phyloP scores from a whole-genome alignment of 2,329 filamentous ascomycete genomes.

The Venturia nashicola region DNA sequence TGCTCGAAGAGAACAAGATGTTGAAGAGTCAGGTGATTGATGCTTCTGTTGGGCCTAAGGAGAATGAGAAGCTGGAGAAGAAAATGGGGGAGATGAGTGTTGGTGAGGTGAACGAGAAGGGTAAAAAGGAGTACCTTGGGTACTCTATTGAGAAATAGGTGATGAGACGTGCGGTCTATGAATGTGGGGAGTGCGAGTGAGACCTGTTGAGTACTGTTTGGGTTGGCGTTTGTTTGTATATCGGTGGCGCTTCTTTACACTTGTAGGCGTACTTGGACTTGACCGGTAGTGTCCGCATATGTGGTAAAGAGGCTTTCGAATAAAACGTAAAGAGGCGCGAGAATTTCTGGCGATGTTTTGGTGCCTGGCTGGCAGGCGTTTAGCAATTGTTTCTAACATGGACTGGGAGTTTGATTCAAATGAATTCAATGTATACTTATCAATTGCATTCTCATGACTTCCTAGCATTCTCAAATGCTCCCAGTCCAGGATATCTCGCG shows the following conservation, averaged over 20 bases:
- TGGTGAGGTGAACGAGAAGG: neutral
- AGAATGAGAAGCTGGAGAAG: neutral
- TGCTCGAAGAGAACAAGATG: neutral
- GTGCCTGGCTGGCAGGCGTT: neutral
- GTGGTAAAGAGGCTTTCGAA: neutral
- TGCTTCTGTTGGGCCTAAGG: neutral
- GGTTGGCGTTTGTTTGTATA: neutral
- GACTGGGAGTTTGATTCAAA: neutral
- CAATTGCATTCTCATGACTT: neutral
- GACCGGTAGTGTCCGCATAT: neutral
- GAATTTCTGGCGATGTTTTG: neutral
- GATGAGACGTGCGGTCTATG: neutral
- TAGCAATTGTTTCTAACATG: neutral
- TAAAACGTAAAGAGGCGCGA: neutral
- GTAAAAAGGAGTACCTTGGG: neutral
- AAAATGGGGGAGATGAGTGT: neutral
- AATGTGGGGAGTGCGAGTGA: neutral
- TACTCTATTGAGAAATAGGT: neutral
- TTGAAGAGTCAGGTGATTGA: neutral
- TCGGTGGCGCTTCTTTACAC: neutral
- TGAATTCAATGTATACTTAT: neutral
- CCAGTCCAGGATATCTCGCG: too few species aligned
- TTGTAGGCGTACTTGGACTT: neutral
- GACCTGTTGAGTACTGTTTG: neutral
- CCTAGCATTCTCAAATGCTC: too few species aligned